Percentiles rank a stretch among this genome's conserved stretches.
Evolutionary conservation across 1,284 basidiomycete genomes (phyloP).

Genomic region (Trametes polyzona): DNA sequence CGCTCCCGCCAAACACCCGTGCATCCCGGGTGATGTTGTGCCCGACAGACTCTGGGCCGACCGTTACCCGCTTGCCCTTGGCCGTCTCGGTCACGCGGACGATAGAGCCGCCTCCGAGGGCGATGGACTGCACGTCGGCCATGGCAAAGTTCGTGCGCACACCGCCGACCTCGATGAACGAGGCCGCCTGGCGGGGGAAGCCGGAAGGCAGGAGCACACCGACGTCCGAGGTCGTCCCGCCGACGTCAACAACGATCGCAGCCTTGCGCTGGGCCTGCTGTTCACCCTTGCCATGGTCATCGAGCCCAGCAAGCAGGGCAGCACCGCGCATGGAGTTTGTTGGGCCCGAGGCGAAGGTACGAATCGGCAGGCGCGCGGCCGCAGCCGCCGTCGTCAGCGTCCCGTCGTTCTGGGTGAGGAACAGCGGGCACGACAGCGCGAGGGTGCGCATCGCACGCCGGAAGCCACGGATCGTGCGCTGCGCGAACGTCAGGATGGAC

Average conservation of each 20-base stretch:
- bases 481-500: constrained; percentile 55
- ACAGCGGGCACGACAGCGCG: constrained; percentile 52
- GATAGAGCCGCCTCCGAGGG: constrained; percentile 59
- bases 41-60: constrained; percentile 63
- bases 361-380: constrained; percentile 60
- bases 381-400: constrained; percentile 55
- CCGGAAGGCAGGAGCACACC: constrained; percentile 55
- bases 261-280: constrained; percentile 39
- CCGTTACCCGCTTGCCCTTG: constrained; percentile 38
- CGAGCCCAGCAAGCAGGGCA: constrained; percentile 51
- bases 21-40: constrained; percentile 52
- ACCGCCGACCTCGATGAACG: constrained; percentile 48
- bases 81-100: constrained; percentile 37
- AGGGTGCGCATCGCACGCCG: constrained; percentile 50
- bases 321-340: constrained; percentile 69
- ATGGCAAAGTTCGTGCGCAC: constrained; percentile 51
- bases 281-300: constrained; percentile 32
- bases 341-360: constrained; percentile 63
- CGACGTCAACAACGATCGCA: constrained; percentile 60
- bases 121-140: constrained; percentile 56
- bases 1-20: constrained; percentile 52
- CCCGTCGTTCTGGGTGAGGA: constrained; percentile 64
- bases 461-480: constrained; percentile 54
- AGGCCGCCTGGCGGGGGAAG: constrained; percentile 54
- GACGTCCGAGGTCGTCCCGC: constrained; percentile 59